Evolutionary conservation across 495 filamentous ascomycete species (phyloP), one percentile per base, ranked within the genome.

Genomic region (Neurospora sp.): DNA sequence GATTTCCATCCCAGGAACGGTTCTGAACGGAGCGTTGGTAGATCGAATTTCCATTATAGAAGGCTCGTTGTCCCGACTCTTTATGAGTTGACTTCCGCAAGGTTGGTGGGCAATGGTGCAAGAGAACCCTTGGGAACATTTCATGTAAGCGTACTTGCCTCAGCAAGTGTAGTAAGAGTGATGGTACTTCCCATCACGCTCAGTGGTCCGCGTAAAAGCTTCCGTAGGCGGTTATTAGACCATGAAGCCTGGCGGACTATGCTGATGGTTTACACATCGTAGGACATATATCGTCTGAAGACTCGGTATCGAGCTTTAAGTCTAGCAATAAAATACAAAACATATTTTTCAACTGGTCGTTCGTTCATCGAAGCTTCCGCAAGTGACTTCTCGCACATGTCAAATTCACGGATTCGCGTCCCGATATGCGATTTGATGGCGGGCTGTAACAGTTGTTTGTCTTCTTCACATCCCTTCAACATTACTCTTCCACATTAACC

Each of bases 71-170:
- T 85, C 84, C 86, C 80, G 83, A 79, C 81, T 79, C 78, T 77
- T 71, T 37, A 73, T 6, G 74, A 75, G 82, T 78, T 80, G 28
- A 75, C 80, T 75, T 81, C 84, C 81, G 81, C 81, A 79, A 80
- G 83, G 83, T 81, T 82, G 73, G 81, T 91, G 90, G 87, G 82
- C 87, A 84, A 83, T 82, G 84, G 88, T 66, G 91, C 90, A 91
- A 90, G 89, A 92, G 89, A 92, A 92, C 86, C 78, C 85, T 86
- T 89, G 86, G 88, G 81, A 72, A 81, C 78, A 81, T 76, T 4
- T 38, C 36, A 39, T 48, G 28, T 45, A 45, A 48, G n/a, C 42
- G 38, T 9, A 13, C 70, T 19, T 42, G 34, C 15, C 10, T 42
- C 19, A 31, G 28, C 34, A 70, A 70, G 69, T 39, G 69, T 28